phyloP scores from a whole-genome alignment of 176 grass and related monocot species.

The Cenchrus purpureus region DNA sequence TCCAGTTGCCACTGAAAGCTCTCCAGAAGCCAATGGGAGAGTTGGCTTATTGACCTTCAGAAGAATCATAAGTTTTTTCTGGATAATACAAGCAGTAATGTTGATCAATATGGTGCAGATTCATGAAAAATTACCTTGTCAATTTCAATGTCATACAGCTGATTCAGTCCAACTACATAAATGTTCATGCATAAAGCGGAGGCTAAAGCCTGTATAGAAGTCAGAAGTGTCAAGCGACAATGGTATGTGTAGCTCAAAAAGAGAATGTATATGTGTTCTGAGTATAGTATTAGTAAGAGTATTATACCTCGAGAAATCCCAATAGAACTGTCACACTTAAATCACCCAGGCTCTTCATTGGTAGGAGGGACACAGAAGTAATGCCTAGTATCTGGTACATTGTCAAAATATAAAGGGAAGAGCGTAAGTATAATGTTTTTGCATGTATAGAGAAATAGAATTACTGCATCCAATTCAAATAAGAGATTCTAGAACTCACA shows the following conservation, averaged over 20 bases:
- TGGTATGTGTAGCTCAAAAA: not conserved
- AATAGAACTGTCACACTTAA: slow-evolving; percentile 48
- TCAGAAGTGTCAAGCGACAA: not conserved
- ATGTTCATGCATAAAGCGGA: slow-evolving; percentile 87
- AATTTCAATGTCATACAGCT: slow-evolving; percentile 80
- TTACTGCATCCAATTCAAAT: not conserved
- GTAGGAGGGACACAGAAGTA: slow-evolving; percentile 77
- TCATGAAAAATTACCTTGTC: slow-evolving; percentile 59
- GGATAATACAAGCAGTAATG: not conserved
- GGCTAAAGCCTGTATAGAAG: slow-evolving; percentile 55
- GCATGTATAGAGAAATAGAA: not conserved
- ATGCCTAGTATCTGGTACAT: slow-evolving; percentile 67
- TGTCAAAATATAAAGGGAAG: slow-evolving; percentile 15
- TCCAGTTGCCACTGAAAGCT: slow-evolving; percentile 67
- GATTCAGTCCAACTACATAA: slow-evolving; percentile 87
- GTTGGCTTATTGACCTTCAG: slow-evolving; percentile 80
- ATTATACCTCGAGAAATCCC: slow-evolving; percentile 63
- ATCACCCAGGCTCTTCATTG: slow-evolving; percentile 58
- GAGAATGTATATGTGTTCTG: not conserved
- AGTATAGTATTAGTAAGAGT: not conserved
- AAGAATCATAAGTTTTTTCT: slow-evolving; percentile 14
- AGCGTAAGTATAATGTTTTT: not conserved
- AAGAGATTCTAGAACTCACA: slow-evolving; percentile 44
- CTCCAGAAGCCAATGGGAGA: slow-evolving; percentile 77
- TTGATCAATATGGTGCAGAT: not conserved